These are phyloP conservation scores for Bipolaris cookei DNA, from an alignment of 2,329 filamentous ascomycete species.

Conservation along the genomic window DNA sequence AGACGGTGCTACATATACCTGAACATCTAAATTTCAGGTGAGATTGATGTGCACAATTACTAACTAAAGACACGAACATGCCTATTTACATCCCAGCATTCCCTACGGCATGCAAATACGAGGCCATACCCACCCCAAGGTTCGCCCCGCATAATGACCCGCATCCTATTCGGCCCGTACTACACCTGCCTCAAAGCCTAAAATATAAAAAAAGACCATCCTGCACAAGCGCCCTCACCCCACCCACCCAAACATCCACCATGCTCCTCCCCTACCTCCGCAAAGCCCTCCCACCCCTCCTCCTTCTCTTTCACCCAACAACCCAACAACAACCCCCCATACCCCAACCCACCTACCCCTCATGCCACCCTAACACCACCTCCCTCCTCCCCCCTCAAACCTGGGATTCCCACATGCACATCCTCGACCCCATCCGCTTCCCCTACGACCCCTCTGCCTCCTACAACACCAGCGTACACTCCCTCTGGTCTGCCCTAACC, in stretches of 20 bases:
- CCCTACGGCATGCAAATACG: not conserved
- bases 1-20: not conserved
- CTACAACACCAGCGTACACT: not conserved
- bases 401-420: conserved; percentile 2
- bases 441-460: not conserved
- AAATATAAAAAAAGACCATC: not conserved
- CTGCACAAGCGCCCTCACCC: not conserved
- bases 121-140: not conserved
- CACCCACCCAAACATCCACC: not conserved
- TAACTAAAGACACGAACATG: not conserved
- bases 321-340: not conserved
- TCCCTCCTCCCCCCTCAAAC: not conserved
- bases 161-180: not conserved
- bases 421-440: not conserved
- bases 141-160: not conserved
- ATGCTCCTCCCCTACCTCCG: not conserved
- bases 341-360: not conserved
- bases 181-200: not conserved
- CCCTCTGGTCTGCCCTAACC: not conserved
- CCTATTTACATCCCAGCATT: not conserved
- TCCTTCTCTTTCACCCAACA: not conserved
- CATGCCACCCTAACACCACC: not conserved
- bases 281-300: not conserved
- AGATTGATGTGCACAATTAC: too few species aligned
- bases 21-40: not conserved